Percentiles rank a stretch among this genome's conserved stretches.
These are phyloP conservation scores for Sporisorium sorghi DNA, from an alignment of 1,284 basidiomycete genomes.

Conservation along the genomic window DNA sequence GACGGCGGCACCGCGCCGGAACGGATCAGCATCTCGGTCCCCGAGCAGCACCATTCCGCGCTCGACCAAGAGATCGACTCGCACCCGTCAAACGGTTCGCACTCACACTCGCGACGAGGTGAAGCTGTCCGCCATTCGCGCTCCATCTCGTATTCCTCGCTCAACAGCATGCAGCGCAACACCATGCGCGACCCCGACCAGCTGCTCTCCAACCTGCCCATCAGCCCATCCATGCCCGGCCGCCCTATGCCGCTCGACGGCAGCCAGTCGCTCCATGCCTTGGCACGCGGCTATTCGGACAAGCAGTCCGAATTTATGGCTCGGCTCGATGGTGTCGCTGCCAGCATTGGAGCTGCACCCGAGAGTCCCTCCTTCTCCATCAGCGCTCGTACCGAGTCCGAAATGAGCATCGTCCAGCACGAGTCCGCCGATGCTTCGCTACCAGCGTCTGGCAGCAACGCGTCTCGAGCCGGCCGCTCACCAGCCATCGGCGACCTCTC, in stretches of 20 bases:
- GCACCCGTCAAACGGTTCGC: constrained; percentile 12
- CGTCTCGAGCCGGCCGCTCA: constrained; percentile 26
- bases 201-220: constrained; percentile 30
- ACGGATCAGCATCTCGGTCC: constrained; percentile 21
- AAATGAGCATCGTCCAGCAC: constrained; percentile 38
- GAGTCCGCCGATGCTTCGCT: constrained; percentile 23
- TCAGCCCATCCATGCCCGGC: constrained; percentile 40
- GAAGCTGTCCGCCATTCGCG: constrained; percentile 54
- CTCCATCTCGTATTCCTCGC: constrained; percentile 62
- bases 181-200: constrained; percentile 23
- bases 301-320: constrained; percentile 39
- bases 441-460: constrained; percentile 16
- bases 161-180: constrained; percentile 45
- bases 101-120: constrained; percentile 13
- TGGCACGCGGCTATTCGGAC: constrained; percentile 38
- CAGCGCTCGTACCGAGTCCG: constrained; percentile 57
- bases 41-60: constrained; percentile 20
- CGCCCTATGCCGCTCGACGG: constrained; percentile 32
- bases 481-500: constrained; percentile 59
- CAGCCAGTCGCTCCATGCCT: constrained; percentile 36
- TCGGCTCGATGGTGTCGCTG: constrained; percentile 33
- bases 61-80: constrained; percentile 10
- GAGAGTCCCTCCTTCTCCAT: constrained; percentile 58
- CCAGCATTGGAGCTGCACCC: constrained; percentile 33
- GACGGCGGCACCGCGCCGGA: constrained; percentile 41